Evolutionary conservation across 768 basidiomycete genomes (phyloP).

Genomic region (Xerocomus spinulosus): DNA sequence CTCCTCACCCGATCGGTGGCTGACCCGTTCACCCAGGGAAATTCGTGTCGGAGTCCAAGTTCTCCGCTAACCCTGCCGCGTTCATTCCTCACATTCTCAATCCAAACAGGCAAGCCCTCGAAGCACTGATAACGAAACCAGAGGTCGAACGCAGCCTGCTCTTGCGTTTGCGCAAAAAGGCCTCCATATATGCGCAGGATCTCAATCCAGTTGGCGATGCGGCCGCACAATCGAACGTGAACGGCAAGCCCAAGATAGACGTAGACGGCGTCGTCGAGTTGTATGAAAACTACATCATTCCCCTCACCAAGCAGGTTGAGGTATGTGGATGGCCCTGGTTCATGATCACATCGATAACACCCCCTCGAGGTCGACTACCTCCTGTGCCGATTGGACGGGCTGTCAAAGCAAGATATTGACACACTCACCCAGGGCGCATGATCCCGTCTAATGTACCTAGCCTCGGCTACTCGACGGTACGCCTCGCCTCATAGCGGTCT

Average conservation of each 20-base stretch:
- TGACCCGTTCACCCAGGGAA: constrained; percentile 59
- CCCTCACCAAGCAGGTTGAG: constrained; percentile 97
- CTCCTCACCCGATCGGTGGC: neutral
- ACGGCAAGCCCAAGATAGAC: constrained; percentile 69
- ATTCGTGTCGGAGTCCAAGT: constrained; percentile 98
- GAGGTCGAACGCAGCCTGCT: constrained; percentile 89
- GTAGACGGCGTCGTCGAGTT: constrained; percentile 89
- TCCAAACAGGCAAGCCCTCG: constrained; percentile 73
- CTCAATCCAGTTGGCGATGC: constrained; percentile 65
- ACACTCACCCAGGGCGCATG: constrained; percentile 34
- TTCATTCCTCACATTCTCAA: constrained; percentile 91
- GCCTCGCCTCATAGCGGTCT: no score
- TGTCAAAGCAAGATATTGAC: constrained; percentile 78
- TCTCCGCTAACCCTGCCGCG: constrained; percentile 74
- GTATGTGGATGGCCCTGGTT: constrained; percentile 40
- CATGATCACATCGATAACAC: constrained; percentile 2
- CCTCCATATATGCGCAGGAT: constrained; percentile 74
- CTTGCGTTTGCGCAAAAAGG: constrained; percentile 80
- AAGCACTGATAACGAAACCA: constrained; percentile 91
- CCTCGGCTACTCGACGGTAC: no score
- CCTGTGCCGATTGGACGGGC: constrained; percentile 80
- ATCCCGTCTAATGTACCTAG: constrained; percentile 4
- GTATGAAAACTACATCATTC: constrained; percentile 95
- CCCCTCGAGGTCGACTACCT: constrained; percentile 84
- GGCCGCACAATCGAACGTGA: no score